A percentile compares a stretch with the other conserved stretches of the same genome.
Evolutionary conservation across 108 stramenopile species (phyloP).

Genomic region (Pseudonitzschia delicatissima): DNA sequence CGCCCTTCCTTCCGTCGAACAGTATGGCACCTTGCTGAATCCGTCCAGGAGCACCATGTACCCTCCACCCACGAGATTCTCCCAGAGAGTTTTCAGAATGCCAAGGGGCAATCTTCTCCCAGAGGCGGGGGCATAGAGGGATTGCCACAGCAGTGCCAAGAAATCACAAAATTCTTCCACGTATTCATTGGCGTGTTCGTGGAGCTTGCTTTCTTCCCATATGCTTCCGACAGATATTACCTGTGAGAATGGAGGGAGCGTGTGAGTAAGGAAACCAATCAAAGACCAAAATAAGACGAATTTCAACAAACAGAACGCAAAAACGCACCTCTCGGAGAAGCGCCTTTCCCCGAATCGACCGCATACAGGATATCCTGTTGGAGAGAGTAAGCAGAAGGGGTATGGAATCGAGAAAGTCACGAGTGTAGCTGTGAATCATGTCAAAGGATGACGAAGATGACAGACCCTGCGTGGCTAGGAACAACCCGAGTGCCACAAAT

Average conservation of each 20-base stretch:
- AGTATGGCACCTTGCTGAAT: slow-evolving; percentile 72
- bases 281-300: background rate
- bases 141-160: slow-evolving; percentile 41
- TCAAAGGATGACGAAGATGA: background rate
- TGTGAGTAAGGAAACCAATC: background rate
- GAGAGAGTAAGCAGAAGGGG: slow-evolving; percentile 38
- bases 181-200: slow-evolving; percentile 75
- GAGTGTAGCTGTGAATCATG: slow-evolving; percentile 29
- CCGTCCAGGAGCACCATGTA: slow-evolving; percentile 78
- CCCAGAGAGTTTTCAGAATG: slow-evolving; percentile 48
- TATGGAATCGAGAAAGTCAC: slow-evolving; percentile 7
- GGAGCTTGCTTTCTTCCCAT: slow-evolving; percentile 71
- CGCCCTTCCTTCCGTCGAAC: slow-evolving; percentile 90
- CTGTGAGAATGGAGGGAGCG: slow-evolving; percentile 12
- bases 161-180: slow-evolving; percentile 70
- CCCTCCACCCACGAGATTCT: slow-evolving; percentile 49
- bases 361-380: slow-evolving; percentile 26
- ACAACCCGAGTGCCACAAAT: slow-evolving; percentile 32
- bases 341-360: slow-evolving; percentile 37
- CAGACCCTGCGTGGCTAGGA: slow-evolving; percentile 2
- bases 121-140: slow-evolving; percentile 23
- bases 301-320: background rate
- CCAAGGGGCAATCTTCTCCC: slow-evolving; percentile 33
- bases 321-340: slow-evolving; percentile 41
- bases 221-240: slow-evolving; percentile 46